Evolutionary conservation across 139 green algal genomes (phyloP).

Genomic region (Chlorella sp.): DNA sequence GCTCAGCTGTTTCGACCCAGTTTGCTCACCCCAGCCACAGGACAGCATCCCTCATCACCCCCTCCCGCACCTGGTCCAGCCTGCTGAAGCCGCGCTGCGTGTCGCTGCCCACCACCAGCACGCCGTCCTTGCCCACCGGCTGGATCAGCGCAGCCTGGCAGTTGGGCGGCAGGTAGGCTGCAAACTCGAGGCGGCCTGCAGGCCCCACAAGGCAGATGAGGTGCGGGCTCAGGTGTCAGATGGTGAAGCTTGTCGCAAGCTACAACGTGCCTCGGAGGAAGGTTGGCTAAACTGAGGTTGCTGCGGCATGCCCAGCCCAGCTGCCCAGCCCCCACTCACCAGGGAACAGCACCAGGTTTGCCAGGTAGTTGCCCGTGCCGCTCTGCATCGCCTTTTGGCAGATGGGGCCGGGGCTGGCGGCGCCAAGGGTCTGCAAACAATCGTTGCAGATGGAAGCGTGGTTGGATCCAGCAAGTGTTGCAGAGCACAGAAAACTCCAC

Average conservation of each 20-base stretch:
- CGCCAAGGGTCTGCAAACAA: not conserved
- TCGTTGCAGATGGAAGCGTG: no score
- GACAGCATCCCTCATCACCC: no score
- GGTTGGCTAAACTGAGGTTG: no score
- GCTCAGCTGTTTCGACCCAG: no score
- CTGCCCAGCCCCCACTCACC: constrained; percentile 48
- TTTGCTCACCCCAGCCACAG: no score
- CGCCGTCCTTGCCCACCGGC: constrained; percentile 72
- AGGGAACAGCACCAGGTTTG: constrained; percentile 93
- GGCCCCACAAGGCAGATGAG: no score
- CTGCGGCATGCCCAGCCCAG: no score
- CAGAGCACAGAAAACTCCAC: no score
- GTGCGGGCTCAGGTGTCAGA: no score
- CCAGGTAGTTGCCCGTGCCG: constrained; percentile 86
- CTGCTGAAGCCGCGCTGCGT: constrained; percentile 81
- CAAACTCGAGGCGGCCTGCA: constrained; percentile 83
- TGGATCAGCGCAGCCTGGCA: constrained; percentile 80
- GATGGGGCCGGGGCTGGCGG: constrained; percentile 68
- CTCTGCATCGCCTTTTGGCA: constrained; percentile 60
- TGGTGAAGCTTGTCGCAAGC: no score
- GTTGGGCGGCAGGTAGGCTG: constrained; percentile 77
- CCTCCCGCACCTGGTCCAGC: constrained; percentile 72
- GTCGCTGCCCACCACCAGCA: constrained; percentile 80
- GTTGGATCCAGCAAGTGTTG: no score
- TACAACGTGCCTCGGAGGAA: no score